phyloP scores from a whole-genome alignment of 139 green algal species.

The Dunaliella sp. region DNA sequence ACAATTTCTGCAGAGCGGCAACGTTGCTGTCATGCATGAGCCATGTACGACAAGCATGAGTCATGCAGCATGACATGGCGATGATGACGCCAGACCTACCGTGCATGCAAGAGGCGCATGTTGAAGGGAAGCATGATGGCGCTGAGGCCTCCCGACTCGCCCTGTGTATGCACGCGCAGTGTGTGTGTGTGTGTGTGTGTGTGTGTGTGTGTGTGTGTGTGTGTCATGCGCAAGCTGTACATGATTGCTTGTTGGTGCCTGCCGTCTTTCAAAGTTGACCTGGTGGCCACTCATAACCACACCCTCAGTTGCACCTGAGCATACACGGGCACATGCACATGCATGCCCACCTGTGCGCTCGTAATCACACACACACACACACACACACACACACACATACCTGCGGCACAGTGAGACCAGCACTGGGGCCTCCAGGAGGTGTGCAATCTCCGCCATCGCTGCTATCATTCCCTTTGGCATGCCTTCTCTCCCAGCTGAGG shows the following conservation, averaged over 20 bases:
- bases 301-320: not conserved
- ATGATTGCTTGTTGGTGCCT: not conserved
- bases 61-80: too few relatives aligned
- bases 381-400: not conserved
- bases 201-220: not conserved
- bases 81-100: not conserved
- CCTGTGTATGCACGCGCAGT: not conserved
- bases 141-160: not conserved
- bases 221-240: not conserved
- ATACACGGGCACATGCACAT: not conserved
- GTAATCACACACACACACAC: not conserved
- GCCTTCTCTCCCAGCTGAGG: not conserved
- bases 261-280: not conserved
- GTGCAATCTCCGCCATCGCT: not conserved
- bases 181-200: not conserved
- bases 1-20: too few relatives aligned
- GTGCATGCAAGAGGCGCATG: not conserved
- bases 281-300: too few relatives aligned
- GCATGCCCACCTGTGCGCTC: not conserved
- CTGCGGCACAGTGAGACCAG: not conserved
- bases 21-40: too few relatives aligned
- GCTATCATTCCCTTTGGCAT: not conserved
- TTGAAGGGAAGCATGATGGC: not conserved
- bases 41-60: too few relatives aligned
- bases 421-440: not conserved